phyloP scores from a whole-genome alignment of 176 grass and related monocot genomes.

The Sorghum bicolor region DNA sequence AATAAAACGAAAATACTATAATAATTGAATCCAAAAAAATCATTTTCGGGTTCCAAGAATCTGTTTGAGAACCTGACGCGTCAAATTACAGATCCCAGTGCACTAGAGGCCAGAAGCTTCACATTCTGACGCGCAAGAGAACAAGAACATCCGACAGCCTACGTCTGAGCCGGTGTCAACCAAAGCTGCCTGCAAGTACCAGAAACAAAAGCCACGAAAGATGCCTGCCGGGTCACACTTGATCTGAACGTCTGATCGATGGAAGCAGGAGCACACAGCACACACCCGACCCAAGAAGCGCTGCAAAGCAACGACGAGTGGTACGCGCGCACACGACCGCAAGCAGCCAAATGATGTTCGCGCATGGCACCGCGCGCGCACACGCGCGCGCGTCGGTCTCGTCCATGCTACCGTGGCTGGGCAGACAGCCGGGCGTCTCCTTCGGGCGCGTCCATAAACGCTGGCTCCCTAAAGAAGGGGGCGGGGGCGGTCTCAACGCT shows the following conservation, averaged over 20 bases:
- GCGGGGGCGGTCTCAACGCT: neutral
- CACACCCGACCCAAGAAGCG: neutral
- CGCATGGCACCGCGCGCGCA: neutral
- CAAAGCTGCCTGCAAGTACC: neutral
- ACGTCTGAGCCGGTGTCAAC: neutral
- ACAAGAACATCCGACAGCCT: neutral
- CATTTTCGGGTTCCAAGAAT: no score
- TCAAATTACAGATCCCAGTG: no score
- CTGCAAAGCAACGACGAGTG: neutral
- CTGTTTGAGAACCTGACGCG: no score
- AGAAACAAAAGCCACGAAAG: neutral
- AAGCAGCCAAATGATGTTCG: neutral
- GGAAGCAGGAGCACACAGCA: neutral
- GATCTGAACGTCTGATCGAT: neutral
- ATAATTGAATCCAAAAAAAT: no score
- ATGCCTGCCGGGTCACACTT: neutral
- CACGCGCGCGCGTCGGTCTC: neutral
- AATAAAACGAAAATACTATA: neutral
- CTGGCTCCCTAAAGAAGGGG: neutral
- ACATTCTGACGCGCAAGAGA: neutral
- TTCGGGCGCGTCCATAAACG: slow-evolving; percentile 7
- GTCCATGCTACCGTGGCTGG: neutral
- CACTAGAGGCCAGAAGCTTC: no score
- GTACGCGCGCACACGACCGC: neutral
- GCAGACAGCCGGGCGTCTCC: neutral